A percentile compares a stretch with the other conserved stretches of the same genome.
Evolutionary conservation across 2,329 filamentous ascomycete species (phyloP).

Genomic region (Colletotrichum sojae): DNA sequence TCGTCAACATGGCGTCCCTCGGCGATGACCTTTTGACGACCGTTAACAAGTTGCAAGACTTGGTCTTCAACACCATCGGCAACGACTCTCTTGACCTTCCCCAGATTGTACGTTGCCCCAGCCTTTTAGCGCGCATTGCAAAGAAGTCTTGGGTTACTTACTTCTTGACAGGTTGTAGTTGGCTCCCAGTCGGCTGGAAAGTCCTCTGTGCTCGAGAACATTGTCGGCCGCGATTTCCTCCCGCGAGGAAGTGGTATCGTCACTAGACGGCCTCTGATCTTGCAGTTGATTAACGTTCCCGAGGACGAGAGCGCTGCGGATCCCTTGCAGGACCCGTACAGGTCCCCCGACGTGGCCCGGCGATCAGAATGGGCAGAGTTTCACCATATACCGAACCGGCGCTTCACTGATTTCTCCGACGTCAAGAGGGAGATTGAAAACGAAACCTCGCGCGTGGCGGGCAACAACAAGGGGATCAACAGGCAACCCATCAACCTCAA

Average conservation of each 20-base stretch:
- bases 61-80: conserved; percentile 99
- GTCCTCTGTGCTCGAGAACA: conserved; percentile 98
- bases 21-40: conserved; percentile 95
- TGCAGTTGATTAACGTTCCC: conserved; percentile 98
- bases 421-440: conserved; percentile 98
- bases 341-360: conserved; percentile 78
- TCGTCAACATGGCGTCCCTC: conserved; percentile 84
- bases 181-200: conserved; percentile 99
- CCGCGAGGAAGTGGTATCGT: conserved; percentile 97
- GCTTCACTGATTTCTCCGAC: conserved; percentile 91
- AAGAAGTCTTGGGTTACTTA: conserved; percentile 7
- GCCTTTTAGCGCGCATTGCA: background rate
- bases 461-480: conserved; percentile 98
- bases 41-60: conserved; percentile 98
- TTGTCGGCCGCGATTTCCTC: conserved; percentile 96
- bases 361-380: conserved; percentile 92
- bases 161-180: conserved; percentile 84
- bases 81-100: conserved; percentile 98
- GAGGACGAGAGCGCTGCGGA: conserved; percentile 76
- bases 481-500: conserved; percentile 98
- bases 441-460: conserved; percentile 91
- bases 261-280: conserved; percentile 91
- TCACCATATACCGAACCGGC: conserved; percentile 90
- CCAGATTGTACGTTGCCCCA: conserved; percentile 83
- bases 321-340: conserved; percentile 79